These are phyloP conservation scores for Stramenopiles sp. DNA, from an alignment of 352 stramenopile species.

Conservation along the genomic window DNA sequence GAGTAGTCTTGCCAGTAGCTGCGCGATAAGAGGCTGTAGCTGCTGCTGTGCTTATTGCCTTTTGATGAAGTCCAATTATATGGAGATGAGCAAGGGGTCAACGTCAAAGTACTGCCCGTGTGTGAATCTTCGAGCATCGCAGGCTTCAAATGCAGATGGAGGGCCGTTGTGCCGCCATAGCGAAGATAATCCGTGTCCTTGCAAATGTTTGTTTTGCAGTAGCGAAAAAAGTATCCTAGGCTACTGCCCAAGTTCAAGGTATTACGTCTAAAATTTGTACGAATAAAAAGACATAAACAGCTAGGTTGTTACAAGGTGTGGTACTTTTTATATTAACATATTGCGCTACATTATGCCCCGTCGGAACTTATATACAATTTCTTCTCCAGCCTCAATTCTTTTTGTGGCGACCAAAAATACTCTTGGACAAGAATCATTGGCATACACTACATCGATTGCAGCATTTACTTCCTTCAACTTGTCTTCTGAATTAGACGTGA, in stretches of 20 bases:
- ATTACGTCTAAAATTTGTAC: background rate
- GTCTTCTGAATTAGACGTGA: too few species aligned
- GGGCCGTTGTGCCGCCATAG: background rate
- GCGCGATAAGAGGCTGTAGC: background rate
- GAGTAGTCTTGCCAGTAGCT: background rate
- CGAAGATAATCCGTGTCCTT: background rate
- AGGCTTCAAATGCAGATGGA: background rate
- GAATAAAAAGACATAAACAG: background rate
- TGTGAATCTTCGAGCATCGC: background rate
- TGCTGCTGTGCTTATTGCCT: background rate
- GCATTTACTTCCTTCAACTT: too few species aligned
- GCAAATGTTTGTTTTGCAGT: background rate
- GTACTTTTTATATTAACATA: too few species aligned
- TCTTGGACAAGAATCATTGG: too few species aligned
- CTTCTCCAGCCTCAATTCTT: too few species aligned
- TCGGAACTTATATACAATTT: too few species aligned
- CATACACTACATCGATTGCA: too few species aligned
- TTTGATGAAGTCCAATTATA: background rate
- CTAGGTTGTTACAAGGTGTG: background rate
- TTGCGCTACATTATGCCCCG: too few species aligned
- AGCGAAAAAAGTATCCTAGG: background rate
- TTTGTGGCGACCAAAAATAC: too few species aligned
- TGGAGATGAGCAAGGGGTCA: background rate
- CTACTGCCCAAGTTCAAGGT: background rate
- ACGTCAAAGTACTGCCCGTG: background rate